Evolutionary conservation across 2,329 filamentous ascomycete species (phyloP), one percentile per base, ranked within the genome.

Genomic region (Periglandula ipomoeae): DNA sequence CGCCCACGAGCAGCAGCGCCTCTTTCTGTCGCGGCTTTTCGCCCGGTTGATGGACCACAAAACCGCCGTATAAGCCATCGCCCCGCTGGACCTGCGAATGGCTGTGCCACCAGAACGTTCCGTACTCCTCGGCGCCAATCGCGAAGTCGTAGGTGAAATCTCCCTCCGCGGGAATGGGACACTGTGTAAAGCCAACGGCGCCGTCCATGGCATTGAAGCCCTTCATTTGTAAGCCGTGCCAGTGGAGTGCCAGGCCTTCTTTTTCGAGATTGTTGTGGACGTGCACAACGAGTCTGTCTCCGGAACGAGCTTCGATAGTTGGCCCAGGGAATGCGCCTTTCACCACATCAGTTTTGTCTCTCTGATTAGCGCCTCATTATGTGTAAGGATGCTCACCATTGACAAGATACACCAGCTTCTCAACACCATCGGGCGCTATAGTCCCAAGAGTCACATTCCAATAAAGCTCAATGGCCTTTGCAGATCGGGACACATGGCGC

Each of bases 141-240:
- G 66, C 68, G 61, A 77, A 83, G 8, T 65, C 71, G 61, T 85
- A 85, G 2, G 72, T 76, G 50, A 73, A 73, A 3, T 66, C 68
- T 6, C 70, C 55, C 0, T 75, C 76, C 0, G 79, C 75, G 0
- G 77, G 65, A 30, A 74, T 70, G 4, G 73, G 71, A 48, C 73
- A 76, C 53, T 76, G 70, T 0, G 70, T 74, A n/a, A n/a, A n/a
- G n/a, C n/a, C n/a, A n/a, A n/a, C n/a, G n/a, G n/a, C n/a, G n/a
- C n/a, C n/a, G n/a, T n/a, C n/a, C n/a, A n/a, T n/a, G n/a, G n/a
- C n/a, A n/a, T n/a, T n/a, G n/a, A n/a, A n/a, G n/a, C n/a, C 82
- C 57, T 85, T 84, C 63, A 88, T 83, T 56, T 78, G 86, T 50
- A 90, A 72, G 11, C 85, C 85, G 55, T 89, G 85, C 65, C 85